Conservation (phyloP, 2,329 filamentous ascomycete genomes). For the Xylaria polymorpha region DNA sequence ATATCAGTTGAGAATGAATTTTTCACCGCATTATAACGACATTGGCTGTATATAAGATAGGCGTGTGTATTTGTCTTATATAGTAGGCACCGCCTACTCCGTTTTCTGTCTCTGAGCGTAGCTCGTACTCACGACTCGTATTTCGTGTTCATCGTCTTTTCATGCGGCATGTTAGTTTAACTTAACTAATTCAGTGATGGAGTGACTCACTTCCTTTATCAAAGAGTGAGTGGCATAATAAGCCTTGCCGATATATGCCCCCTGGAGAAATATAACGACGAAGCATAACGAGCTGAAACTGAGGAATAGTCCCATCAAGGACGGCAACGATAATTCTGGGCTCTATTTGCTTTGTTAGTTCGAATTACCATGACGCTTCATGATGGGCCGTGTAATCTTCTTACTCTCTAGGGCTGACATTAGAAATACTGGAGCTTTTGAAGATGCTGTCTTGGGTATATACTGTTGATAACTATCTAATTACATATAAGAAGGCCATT, state of each 20-base stretch:
- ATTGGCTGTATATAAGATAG: not conserved
- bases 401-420: not conserved
- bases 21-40: not conserved
- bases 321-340: not conserved
- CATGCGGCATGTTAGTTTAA: constrained; percentile 3
- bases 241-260: not conserved
- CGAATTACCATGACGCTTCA: not conserved
- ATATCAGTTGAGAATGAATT: not conserved
- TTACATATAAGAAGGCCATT: constrained; percentile 22
- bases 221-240: not conserved
- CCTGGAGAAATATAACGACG: constrained; percentile 4
- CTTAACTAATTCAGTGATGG: not conserved
- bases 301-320: not conserved
- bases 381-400: not conserved
- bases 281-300: not conserved
- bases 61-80: not conserved
- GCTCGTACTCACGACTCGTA: not conserved
- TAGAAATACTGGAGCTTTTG: not conserved
- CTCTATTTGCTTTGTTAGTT: not conserved
- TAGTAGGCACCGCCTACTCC: not conserved
- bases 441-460: constrained; percentile 5
- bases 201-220: not conserved
- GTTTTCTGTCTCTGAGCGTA: not conserved
- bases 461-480: not conserved
- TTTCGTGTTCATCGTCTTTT: constrained; percentile 4